These are phyloP conservation scores for Mallotus repandus DNA, from an alignment of 441 rosid species.

Conservation along the genomic window DNA sequence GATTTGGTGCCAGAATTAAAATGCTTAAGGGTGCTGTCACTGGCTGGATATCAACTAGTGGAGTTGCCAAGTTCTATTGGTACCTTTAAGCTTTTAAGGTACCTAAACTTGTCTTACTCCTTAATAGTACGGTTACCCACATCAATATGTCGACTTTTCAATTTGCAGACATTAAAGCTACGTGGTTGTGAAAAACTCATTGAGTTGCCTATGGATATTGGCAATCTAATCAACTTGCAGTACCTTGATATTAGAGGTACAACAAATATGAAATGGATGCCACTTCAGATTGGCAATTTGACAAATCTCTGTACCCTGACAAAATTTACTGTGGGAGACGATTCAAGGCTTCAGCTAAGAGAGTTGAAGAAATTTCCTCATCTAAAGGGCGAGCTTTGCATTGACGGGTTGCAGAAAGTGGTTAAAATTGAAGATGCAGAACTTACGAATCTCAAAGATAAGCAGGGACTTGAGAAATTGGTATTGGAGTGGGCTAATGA, in stretches of 20 bases:
- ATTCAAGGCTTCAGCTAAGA: not conserved
- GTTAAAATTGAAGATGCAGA: not conserved
- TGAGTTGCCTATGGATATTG: not conserved
- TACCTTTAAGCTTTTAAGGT: constrained; percentile 23
- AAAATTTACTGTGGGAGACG: not conserved
- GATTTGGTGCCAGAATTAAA: not conserved
- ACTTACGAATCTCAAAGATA: not conserved
- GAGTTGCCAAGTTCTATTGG: constrained; percentile 8
- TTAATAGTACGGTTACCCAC: not conserved
- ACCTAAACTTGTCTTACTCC: constrained; percentile 23
- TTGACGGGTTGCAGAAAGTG: not conserved
- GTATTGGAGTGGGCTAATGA: not conserved
- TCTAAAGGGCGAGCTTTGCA: not conserved
- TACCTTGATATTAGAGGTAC: not conserved
- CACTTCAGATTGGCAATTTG: constrained; percentile 15
- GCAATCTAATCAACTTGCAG: constrained; percentile 6
- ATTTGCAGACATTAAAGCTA: not conserved
- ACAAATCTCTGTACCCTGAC: not conserved
- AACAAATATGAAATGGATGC: constrained; percentile 7
- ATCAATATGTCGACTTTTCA: not conserved
- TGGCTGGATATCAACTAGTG: not conserved
- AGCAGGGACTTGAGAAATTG: not conserved
- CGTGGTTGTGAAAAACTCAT: not conserved
- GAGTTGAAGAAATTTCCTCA: not conserved
- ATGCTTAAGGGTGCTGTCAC: not conserved